Percentiles rank a stretch among this genome's conserved stretches.
Conservation (phyloP, 495 filamentous ascomycete genomes). For the Baudoinia panamericana region DNA sequence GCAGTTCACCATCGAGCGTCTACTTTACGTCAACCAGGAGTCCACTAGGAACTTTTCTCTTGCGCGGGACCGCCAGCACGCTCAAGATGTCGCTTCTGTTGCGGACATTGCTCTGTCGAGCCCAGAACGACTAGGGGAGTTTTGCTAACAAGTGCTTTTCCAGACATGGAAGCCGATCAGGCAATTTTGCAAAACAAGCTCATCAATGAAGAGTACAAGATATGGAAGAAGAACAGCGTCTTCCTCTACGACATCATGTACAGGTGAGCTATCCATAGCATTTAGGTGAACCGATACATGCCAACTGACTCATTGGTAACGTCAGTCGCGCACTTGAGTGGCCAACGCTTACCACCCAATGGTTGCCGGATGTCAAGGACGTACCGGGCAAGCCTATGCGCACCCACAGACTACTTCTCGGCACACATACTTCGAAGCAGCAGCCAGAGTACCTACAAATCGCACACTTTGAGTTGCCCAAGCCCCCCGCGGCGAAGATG, state of each 20-base stretch:
- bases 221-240: slow-evolving; percentile 98
- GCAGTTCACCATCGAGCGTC: too few species aligned
- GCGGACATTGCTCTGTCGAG: too few species aligned
- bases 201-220: slow-evolving; percentile 99
- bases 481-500: slow-evolving; percentile 55
- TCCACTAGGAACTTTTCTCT: too few species aligned
- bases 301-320: too few species aligned
- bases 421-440: slow-evolving; percentile 82
- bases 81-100: too few species aligned
- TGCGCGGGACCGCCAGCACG: too few species aligned
- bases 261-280: slow-evolving; percentile 33
- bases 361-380: slow-evolving; percentile 85
- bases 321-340: slow-evolving; percentile 88
- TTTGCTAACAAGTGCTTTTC: too few species aligned
- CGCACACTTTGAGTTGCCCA: slow-evolving; percentile 81
- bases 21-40: too few species aligned
- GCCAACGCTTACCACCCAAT: slow-evolving; percentile 95
- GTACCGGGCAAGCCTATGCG: slow-evolving; percentile 73
- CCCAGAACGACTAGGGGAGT: too few species aligned
- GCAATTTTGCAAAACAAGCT: slow-evolving; percentile 60
- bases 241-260: slow-evolving; percentile 97
- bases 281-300: background rate
- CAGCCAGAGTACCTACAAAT: slow-evolving; percentile 91
- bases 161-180: slow-evolving; percentile 3
- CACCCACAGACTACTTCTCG: slow-evolving; percentile 81